These are phyloP conservation scores for Gryganskiella cystojenkinii DNA, from an alignment of 192 early-diverging fungal species.

Conservation along the genomic window DNA sequence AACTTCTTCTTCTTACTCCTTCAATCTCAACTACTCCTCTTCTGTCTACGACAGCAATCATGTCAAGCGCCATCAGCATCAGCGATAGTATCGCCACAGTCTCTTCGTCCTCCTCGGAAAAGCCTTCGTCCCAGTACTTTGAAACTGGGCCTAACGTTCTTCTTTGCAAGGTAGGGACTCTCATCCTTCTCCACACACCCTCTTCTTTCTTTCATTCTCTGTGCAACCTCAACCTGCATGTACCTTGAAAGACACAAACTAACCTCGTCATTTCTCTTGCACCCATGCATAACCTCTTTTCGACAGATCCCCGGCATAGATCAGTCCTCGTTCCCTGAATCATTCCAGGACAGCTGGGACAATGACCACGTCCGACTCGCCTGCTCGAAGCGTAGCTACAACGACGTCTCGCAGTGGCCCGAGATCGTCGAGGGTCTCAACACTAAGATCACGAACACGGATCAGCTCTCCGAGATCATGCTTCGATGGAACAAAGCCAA, in stretches of 20 bases:
- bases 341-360: slow-evolving; percentile 37
- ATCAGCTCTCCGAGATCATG: slow-evolving; percentile 30
- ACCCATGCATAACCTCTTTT: not conserved
- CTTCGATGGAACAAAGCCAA: slow-evolving; percentile 39
- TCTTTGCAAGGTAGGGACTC: slow-evolving; percentile 30
- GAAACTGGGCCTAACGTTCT: slow-evolving; percentile 37
- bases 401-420: slow-evolving; percentile 33
- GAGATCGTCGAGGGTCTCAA: slow-evolving; percentile 25
- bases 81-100: too few species aligned
- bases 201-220: not conserved
- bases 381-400: slow-evolving; percentile 29
- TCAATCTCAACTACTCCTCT: not conserved
- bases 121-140: slow-evolving; percentile 21
- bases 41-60: slow-evolving; percentile 2
- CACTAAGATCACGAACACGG: slow-evolving; percentile 17
- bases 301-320: slow-evolving; percentile 30
- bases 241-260: too few species aligned
- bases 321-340: slow-evolving; percentile 26
- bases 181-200: not conserved
- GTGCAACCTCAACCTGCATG: too few species aligned
- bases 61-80: slow-evolving; percentile 1
- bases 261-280: not conserved
- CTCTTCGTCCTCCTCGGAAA: not conserved
- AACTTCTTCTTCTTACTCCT: not conserved
- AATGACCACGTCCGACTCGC: slow-evolving; percentile 39